Evolutionary conservation across 2,329 filamentous ascomycete species (phyloP).

Genomic region (Nemania serpens): DNA sequence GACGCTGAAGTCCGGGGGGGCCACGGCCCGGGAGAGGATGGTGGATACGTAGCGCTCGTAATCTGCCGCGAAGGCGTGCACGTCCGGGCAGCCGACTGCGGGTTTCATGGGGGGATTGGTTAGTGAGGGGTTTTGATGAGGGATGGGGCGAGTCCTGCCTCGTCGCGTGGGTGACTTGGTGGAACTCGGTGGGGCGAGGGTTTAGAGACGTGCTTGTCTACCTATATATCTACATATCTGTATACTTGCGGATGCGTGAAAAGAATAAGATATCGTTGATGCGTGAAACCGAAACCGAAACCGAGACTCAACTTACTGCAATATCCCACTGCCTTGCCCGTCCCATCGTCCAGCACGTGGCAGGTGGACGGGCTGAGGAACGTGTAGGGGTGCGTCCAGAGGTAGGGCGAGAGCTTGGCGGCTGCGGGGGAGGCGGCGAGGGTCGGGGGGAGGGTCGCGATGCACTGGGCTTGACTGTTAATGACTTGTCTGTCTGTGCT

Average conservation of each 20-base stretch:
- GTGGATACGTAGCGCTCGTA: constrained; percentile 47
- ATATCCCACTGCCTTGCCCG: constrained; percentile 53
- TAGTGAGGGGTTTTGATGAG: too few relatives aligned
- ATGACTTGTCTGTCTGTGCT: neutral
- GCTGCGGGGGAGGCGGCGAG: constrained; percentile 45
- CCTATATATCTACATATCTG: too few relatives aligned
- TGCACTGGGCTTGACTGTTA: constrained; percentile 46
- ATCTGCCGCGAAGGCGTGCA: constrained; percentile 44
- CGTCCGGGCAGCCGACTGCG: constrained; percentile 42
- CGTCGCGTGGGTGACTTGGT: too few relatives aligned
- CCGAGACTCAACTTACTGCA: constrained; percentile 46
- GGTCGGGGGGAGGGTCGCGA: constrained; percentile 51
- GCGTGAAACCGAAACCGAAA: neutral
- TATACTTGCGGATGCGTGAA: too few relatives aligned
- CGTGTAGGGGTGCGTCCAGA: constrained; percentile 58
- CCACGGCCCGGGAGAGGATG: constrained; percentile 42
- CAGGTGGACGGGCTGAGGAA: constrained; percentile 50
- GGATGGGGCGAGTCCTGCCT: too few relatives aligned
- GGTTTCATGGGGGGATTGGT: neutral
- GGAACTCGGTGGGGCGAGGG: too few relatives aligned
- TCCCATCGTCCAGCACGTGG: constrained; percentile 55
- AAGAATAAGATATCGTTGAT: too few relatives aligned
- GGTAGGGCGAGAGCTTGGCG: constrained; percentile 49
- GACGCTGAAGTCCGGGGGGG: constrained; percentile 34
- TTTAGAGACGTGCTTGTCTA: too few relatives aligned